Base-by-base conservation (phyloP, 73 alveolate species). In the Uronychia binucleata region DNA sequence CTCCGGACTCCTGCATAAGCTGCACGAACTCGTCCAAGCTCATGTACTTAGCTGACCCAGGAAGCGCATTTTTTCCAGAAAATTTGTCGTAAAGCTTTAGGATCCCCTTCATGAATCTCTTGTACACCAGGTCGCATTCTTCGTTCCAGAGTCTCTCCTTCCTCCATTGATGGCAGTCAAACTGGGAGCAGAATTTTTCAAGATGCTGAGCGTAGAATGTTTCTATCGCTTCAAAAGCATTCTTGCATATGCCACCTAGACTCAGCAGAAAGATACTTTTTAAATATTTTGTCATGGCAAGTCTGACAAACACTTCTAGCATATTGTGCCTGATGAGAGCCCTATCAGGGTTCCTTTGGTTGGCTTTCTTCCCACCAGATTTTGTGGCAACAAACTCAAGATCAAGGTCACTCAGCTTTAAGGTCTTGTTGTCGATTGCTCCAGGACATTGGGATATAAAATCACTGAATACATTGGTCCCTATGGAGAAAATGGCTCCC, bases 11-110 rank as follows among this genome's bases (percentile, higher is more conserved):
- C 5, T 84, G 34, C 67, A 87, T 77, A 77, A 96, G 84, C 30
- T 90, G 96, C 0, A 83, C 91, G 78, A 96, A 96, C 58, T 96
- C 99, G 75, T 92, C 92, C 33, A 95, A 78, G 27, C 94, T 93
- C 93, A 95, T 93, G 80, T 77, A 95, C 74, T 82, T 91, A 1
- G 85, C 46, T 34, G 90, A 77, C 26, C 98, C 98, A 59, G 98
- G 98, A 5, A 90, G 84, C 8, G 97, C 96, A 35, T 95, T 84
- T 67, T 92, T 91, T 14, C 97, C 97, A 5, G 88, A 74, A 80
- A 78, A 85, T 75, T 80, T 80, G 30, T 79, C 33, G 59, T 85
- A 92, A 26, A 92, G 28, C 14, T 79, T 82, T 1, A 81, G 74
- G 28, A 86, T 30, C 0, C 59, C 58, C 32, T 30, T 46, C 31